Conservation (phyloP, 352 stramenopile species). For the Aphanomyces invadans region DNA sequence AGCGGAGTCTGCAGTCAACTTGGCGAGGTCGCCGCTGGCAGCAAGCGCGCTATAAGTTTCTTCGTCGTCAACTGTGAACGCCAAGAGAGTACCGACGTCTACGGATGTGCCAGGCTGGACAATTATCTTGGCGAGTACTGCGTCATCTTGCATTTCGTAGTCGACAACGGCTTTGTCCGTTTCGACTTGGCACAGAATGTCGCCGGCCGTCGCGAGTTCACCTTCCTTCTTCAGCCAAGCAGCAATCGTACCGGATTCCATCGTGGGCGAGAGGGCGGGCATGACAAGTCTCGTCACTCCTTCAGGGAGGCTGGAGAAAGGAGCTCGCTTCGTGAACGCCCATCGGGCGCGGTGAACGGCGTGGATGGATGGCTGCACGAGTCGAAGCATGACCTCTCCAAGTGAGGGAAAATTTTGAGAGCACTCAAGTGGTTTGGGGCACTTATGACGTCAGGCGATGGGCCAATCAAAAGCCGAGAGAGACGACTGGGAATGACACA, state of each 20-base stretch:
- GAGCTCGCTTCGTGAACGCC: not conserved
- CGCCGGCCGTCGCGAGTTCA: conserved; percentile 81
- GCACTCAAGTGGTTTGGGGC: not conserved
- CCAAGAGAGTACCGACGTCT: conserved; percentile 86
- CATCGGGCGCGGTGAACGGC: not conserved
- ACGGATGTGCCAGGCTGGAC: conserved; percentile 78
- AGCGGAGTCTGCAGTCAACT: conserved; percentile 1
- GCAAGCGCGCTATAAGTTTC: conserved; percentile 61
- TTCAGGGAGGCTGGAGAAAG: conserved; percentile 58
- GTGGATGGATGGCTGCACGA: conserved; percentile 3
- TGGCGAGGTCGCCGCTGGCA: conserved; percentile 43
- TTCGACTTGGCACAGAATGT: conserved; percentile 95
- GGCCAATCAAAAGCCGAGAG: not conserved
- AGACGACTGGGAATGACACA: not conserved
- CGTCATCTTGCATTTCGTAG: conserved; percentile 98
- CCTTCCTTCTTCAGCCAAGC: conserved; percentile 91
- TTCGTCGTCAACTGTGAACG: conserved; percentile 91
- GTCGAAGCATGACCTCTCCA: not conserved
- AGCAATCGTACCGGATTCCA: conserved; percentile 91
- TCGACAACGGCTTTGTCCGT: conserved; percentile 99
- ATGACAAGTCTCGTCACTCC: conserved; percentile 78
- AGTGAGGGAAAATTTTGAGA: conserved; percentile 7
- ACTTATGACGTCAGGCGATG: conserved; percentile 5
- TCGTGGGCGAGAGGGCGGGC: conserved; percentile 96
- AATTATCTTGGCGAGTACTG: conserved; percentile 92